Base-by-base conservation (phyloP, 73 alveolate genomes). In the Paramecium caudatum region DNA sequence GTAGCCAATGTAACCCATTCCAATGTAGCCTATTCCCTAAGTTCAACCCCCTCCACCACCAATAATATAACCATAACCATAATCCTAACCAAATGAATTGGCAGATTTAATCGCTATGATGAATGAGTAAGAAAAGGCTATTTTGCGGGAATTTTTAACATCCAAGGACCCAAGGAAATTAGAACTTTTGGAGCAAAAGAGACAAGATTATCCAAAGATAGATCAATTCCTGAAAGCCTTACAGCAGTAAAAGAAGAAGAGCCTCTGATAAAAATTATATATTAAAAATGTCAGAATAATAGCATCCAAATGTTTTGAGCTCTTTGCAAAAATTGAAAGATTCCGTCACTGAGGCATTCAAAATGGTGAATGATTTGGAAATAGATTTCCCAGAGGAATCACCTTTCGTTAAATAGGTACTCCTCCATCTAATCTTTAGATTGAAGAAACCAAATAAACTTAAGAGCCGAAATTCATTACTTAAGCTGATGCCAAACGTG, bases 91-190 rank as follows among this genome's bases (percentile, higher is more conserved):
- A 36, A 65, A 65, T 65, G 49, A 33, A 33, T 65, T 65, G 7
- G 83, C 83, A 2, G 83, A 65, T 12, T 65, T 65, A 17, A 37
- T 74, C 6, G 62, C 88, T 3, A 74, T 30, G 43, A 74, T 74
- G 88, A 74, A 43, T 43, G 88, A 74, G 34, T 30, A 74, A 5
- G 88, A 74, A 30, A 74, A 74, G 30, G 62, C 68, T 3, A 74
- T 74, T 10, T n/a, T 74, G 15, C 36, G 88, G 15, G 47, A 74
- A 27, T 74, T 41, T 43, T 21, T 74, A 19, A 74, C 43, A 4
- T 74, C 88, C 4, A 39, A 25, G 15, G 88, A 74, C 43, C 88
- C 88, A n/a, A 37, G 47, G 12, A 74, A 45, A 21, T 10, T 27
- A 2, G 68, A 45, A n/a, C 15, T 21, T 16, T 43, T 74, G 19